Percentiles rank a stretch among this genome's conserved stretches.
Conservation (phyloP, 306 rosid genomes). For the Pyrus betulifolia region DNA sequence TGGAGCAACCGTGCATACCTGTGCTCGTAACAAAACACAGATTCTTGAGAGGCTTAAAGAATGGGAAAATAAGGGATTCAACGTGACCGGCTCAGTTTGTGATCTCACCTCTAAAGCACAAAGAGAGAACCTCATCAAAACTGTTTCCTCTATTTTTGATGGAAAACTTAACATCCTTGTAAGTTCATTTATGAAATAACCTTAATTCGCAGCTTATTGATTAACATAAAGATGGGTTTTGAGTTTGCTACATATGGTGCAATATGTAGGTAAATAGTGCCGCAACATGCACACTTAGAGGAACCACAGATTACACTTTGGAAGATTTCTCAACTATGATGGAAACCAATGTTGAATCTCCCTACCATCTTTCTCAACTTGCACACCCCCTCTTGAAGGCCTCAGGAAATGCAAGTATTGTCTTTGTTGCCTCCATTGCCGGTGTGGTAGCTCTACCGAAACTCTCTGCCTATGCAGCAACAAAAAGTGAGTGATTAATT, state of each 20-base stretch:
- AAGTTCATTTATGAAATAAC: background rate
- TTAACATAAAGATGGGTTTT: background rate
- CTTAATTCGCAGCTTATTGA: background rate
- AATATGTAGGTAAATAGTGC: conserved; percentile 29
- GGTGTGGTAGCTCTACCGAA: conserved; percentile 37
- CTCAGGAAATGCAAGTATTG: conserved; percentile 34
- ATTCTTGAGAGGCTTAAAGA: conserved; percentile 21
- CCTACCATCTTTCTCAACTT: conserved; percentile 37
- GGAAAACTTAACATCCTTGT: conserved; percentile 46
- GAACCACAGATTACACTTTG: conserved; percentile 1
- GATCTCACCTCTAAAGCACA: conserved; percentile 21
- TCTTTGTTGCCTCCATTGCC: conserved; percentile 41
- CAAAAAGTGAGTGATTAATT: conserved; percentile 37
- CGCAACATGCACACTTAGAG: background rate
- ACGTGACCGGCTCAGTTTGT: conserved; percentile 40
- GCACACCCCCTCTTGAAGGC: conserved; percentile 42
- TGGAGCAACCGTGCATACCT: conserved; percentile 40
- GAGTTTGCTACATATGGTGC: background rate
- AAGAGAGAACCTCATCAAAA: conserved; percentile 26
- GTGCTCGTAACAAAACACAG: conserved; percentile 32
- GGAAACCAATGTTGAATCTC: conserved; percentile 26
- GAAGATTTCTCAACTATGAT: conserved; percentile 25
- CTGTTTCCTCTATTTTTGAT: conserved; percentile 28
- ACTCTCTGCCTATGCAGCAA: conserved; percentile 40
- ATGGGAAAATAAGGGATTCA: conserved; percentile 32